A percentile compares a stretch with the other conserved stretches of the same genome.
Evolutionary conservation across 2,329 filamentous ascomycete genomes (phyloP).

Genomic region (Dactylella cylindrospora): DNA sequence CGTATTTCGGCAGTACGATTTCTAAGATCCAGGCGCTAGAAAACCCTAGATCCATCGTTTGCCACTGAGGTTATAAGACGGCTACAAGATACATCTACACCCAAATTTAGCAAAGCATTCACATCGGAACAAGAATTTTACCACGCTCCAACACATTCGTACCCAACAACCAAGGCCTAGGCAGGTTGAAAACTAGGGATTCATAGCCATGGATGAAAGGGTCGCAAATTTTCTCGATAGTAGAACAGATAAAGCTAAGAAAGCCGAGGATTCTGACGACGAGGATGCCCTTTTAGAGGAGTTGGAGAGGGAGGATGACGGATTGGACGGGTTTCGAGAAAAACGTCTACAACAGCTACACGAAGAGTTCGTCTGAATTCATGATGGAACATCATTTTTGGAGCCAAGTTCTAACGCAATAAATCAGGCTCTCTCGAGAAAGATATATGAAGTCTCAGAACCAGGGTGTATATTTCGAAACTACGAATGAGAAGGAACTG

Average conservation of each 20-base stretch:
- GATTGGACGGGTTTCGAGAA: constrained; percentile 60
- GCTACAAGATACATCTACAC: too few relatives aligned
- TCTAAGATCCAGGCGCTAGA: too few relatives aligned
- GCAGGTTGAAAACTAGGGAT: too few relatives aligned
- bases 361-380: constrained; percentile 53
- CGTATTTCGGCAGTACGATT: too few relatives aligned
- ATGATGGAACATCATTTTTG: neutral
- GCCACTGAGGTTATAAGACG: too few relatives aligned
- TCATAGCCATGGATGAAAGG: constrained; percentile 39
- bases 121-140: too few relatives aligned
- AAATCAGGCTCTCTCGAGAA: constrained; percentile 54
- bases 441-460: constrained; percentile 57
- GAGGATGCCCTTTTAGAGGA: constrained; percentile 63
- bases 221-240: constrained; percentile 48
- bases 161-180: neutral
- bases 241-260: constrained; percentile 39
- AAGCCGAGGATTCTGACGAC: constrained; percentile 53
- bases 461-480: constrained; percentile 60
- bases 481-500: constrained; percentile 62
- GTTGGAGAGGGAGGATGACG: constrained; percentile 55
- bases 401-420: neutral
- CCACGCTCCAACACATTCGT: constrained; percentile 27
- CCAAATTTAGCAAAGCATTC: too few relatives aligned
- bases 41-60: too few relatives aligned
- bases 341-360: constrained; percentile 62